Evolutionary conservation across 2,329 filamentous ascomycete species (phyloP), one percentile per base, ranked within the genome.

Genomic region (Claviceps purpurea): DNA sequence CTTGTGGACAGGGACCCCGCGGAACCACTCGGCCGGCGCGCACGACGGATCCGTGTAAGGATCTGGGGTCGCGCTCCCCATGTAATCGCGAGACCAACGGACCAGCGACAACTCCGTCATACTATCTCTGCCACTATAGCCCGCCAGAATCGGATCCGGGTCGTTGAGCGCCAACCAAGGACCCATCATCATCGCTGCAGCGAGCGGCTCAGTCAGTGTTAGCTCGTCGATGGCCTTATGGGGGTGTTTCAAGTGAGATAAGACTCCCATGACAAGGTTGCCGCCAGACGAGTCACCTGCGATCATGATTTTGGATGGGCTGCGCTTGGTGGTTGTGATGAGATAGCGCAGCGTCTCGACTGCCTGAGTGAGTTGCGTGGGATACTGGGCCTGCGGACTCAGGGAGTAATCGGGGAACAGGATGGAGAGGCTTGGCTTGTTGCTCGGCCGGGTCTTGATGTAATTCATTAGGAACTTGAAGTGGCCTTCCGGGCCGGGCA

Each of bases 261-360:
- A 46, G 26, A 59, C 57, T 42, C 51, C 58, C 1, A 54, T 16
- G 11, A 51, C 56, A 6, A 59, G 50, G 40, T 58, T 58, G 18
- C 52, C 57, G 41, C 57, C 57, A 1, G 57, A 55, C 0, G 57
- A 59, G 50, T 59, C 57, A 39, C 57, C 56, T 40, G 53, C 56
- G 30, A 58, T 47, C 10, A 58, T 49, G 4, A 58, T 54, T 7
- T 46, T 48, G 3, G 40, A 44, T 4, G 57, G 55, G 4, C 47
- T 42, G n/a, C 50, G 54, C 24, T 45, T 34, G 2, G 54, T 52
- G 14, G 50, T 42, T 11, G 22, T 50, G 44, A 59, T 8, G 2
- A 59, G 47, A 30, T 59, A 51, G 13, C 56, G 55, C 38, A 59
- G 48, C n/a, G 51, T 56, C 16, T 56, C 57, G 26, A 59, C 56